Evolutionary conservation across 2,329 filamentous ascomycete species (phyloP).

Genomic region (Scolecobasidium constrictum): DNA sequence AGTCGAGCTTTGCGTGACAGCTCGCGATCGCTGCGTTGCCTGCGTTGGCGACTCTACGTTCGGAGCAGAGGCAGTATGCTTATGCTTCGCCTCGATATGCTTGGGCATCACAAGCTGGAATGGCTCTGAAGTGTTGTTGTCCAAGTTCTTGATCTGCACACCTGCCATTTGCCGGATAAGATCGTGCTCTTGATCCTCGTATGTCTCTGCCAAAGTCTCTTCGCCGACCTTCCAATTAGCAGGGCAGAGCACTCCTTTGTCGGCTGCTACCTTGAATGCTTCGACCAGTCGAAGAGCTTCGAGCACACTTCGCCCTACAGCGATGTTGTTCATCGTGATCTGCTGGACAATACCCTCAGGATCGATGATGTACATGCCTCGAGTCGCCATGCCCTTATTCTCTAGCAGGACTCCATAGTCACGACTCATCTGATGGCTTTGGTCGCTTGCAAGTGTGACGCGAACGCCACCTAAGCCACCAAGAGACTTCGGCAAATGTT

Average conservation of each 20-base stretch:
- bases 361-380: conserved; percentile 56
- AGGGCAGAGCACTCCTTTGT: neutral
- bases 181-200: too few species aligned
- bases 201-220: neutral
- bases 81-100: too few species aligned
- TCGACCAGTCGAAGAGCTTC: conserved; percentile 48
- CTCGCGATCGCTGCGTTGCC: too few species aligned
- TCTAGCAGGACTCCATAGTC: conserved; percentile 54
- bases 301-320: conserved; percentile 53
- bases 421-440: conserved; percentile 47
- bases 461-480: conserved; percentile 51
- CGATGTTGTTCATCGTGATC: conserved; percentile 56
- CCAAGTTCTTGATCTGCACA: neutral
- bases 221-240: neutral
- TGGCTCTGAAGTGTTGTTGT: neutral
- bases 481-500: conserved; percentile 44
- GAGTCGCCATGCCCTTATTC: conserved; percentile 51
- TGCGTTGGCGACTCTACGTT: too few species aligned
- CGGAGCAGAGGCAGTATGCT: too few species aligned
- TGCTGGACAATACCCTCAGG: conserved; percentile 48
- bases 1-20: too few species aligned
- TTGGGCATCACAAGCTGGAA: neutral
- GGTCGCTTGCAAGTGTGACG: conserved; percentile 51
- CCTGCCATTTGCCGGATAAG: too few species aligned
- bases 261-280: conserved; percentile 27